These are phyloP conservation scores for Malus hybrid DNA, from an alignment of 331 rosid species.

Conservation along the genomic window DNA sequence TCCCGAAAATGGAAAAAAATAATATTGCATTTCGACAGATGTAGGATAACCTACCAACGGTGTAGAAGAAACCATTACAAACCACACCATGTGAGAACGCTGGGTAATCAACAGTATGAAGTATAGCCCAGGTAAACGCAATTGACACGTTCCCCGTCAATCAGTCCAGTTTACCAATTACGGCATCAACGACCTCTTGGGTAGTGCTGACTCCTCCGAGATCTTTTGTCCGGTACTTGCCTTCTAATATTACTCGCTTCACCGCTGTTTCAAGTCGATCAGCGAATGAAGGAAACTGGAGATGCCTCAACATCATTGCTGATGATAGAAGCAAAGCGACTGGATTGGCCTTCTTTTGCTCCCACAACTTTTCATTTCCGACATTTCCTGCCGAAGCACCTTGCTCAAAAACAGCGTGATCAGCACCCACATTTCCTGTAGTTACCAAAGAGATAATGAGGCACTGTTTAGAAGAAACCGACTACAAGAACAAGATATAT, in stretches of 20 bases:
- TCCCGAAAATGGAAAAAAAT: neutral
- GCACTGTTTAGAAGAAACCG: neutral
- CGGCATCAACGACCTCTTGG: constrained; percentile 78
- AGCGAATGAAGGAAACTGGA: constrained; percentile 86
- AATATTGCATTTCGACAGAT: constrained; percentile 6
- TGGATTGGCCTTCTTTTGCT: constrained; percentile 76
- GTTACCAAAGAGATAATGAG: constrained; percentile 9
- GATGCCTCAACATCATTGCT: constrained; percentile 97
- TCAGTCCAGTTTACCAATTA: constrained; percentile 61
- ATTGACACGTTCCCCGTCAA: neutral
- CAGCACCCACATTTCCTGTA: constrained; percentile 91
- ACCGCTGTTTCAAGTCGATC: constrained; percentile 84
- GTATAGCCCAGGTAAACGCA: constrained; percentile 1
- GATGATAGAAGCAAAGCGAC: constrained; percentile 89
- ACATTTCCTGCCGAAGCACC: constrained; percentile 98
- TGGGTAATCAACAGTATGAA: neutral
- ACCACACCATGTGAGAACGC: neutral
- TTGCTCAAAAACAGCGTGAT: constrained; percentile 88
- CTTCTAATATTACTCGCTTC: constrained; percentile 58
- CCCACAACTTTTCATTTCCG: constrained; percentile 49
- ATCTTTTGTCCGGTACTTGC: constrained; percentile 66
- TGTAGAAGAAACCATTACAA: constrained; percentile 1
- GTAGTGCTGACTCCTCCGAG: constrained; percentile 83
- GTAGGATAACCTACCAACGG: constrained; percentile 5
- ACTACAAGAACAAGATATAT: neutral